These are phyloP conservation scores for Tilletia caries DNA, from an alignment of 1,284 basidiomycete genomes.

Conservation along the genomic window DNA sequence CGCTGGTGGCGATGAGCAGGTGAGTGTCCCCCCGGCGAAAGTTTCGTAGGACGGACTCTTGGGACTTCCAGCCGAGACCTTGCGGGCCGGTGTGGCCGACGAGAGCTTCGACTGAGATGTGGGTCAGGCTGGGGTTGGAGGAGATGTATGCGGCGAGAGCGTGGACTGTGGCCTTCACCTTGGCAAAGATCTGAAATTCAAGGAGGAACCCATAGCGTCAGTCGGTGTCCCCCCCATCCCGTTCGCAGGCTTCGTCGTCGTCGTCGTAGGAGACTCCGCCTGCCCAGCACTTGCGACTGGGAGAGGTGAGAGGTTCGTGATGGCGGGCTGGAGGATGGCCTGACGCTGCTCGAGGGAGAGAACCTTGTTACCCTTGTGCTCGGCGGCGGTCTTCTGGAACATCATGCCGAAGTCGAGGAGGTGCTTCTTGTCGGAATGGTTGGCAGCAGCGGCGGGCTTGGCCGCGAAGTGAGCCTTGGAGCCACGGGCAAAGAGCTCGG, in stretches of 20 bases:
- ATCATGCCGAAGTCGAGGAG: too few relatives aligned
- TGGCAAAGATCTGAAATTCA: background rate
- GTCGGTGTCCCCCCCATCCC: background rate
- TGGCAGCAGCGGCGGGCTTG: too few relatives aligned
- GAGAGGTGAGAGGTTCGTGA: too few relatives aligned
- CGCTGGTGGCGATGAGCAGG: slow-evolving; percentile 37
- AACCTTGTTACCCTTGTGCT: too few relatives aligned
- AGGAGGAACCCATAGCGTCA: background rate
- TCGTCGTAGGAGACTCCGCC: background rate
- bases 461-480: too few relatives aligned
- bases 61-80: slow-evolving; percentile 18
- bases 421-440: too few relatives aligned
- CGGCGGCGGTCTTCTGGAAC: too few relatives aligned
- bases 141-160: background rate
- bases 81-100: slow-evolving; percentile 20
- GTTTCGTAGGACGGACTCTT: slow-evolving; percentile 28
- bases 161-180: background rate
- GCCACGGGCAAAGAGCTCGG: too few relatives aligned
- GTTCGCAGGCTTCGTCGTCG: too few relatives aligned
- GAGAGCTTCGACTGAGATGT: slow-evolving; percentile 22
- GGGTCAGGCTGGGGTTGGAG: background rate
- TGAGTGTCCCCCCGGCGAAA: slow-evolving; percentile 31
- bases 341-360: too few relatives aligned
- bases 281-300: too few relatives aligned
- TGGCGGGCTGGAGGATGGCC: too few relatives aligned